Base-by-base conservation (phyloP, 345 rosid species). In the Salix suchowensis region DNA sequence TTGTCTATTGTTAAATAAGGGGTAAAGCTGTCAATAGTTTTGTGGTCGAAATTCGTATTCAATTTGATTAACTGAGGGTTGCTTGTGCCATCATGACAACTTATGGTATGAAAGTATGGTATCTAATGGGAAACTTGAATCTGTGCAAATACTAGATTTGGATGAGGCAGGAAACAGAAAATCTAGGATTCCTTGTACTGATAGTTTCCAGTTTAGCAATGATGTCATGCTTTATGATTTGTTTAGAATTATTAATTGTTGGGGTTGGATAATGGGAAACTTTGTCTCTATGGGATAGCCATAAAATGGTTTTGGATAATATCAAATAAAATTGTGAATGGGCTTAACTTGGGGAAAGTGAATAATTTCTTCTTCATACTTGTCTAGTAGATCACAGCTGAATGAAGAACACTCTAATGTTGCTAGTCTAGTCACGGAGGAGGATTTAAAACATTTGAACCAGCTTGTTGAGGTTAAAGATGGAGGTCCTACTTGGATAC, bases 401-500 rank as follows among this genome's bases (percentile, higher is more conserved):
- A 82, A 82, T 28, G 88, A 84, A 79, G 84, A 73, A 6, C 76
- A 64, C 74, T 82, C 86, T 52, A 79, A 82, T 69, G 68, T 88
- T 64, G 70, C 71, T 16, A 37, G 34, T 72, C 76, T 71, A 72
- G 87, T 92, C 71, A 87, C 91, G 1, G 88, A 85, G 80, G 82
- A 88, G 65, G 97, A 92, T 82, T 88, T 94, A 67, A 79, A 84
- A 67, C 76, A 90, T 77, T 80, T 93, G 64, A 86, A 86, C 70
- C 86, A 78, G 58, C 89, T 91, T 71, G 89, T 85, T 60, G 93
- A 89, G 87, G 82, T 85, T 84, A 94, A 82, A 78, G 96, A 92
- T 80, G 96, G 91, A 76, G 94, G 93, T 66, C 91, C 86, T 61
- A 37, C 88, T 46, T 92, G 98, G 96, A 83, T 76, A 74, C 86